Conservation (phyloP, 768 basidiomycete genomes). For the Calocybe gangraenosa region DNA sequence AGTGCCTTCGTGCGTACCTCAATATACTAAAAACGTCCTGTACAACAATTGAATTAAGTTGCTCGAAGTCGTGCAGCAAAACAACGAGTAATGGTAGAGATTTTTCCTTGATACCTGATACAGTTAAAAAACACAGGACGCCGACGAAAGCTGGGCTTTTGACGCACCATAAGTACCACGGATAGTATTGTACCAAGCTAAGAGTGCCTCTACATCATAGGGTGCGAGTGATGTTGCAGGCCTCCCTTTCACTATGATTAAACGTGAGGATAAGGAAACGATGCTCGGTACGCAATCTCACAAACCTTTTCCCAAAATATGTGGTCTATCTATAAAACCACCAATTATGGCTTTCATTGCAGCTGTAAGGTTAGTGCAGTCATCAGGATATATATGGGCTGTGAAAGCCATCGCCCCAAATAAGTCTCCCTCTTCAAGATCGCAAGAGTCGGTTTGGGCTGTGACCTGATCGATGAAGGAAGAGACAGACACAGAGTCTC, state of each 20-base stretch:
- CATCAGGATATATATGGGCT: slow-evolving; percentile 52
- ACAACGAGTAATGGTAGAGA: slow-evolving; percentile 43
- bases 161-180: slow-evolving; percentile 31
- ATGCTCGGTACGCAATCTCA: background rate
- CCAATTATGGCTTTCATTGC: slow-evolving; percentile 54
- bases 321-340: slow-evolving; percentile 43
- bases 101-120: slow-evolving; percentile 6
- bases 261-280: background rate
- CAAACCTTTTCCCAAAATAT: slow-evolving; percentile 21
- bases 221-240: slow-evolving; percentile 48
- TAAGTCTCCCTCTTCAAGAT: slow-evolving; percentile 10
- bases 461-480: slow-evolving; percentile 44
- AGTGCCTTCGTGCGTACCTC: slow-evolving; percentile 50
- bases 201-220: slow-evolving; percentile 59
- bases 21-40: slow-evolving; percentile 71
- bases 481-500: slow-evolving; percentile 42
- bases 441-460: slow-evolving; percentile 26
- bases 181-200: slow-evolving; percentile 53
- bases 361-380: slow-evolving; percentile 47
- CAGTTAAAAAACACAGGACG: background rate
- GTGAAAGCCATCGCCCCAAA: slow-evolving; percentile 22
- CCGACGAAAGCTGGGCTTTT: background rate
- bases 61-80: slow-evolving; percentile 72
- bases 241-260: slow-evolving; percentile 39
- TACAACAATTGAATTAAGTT: slow-evolving; percentile 56